These are phyloP conservation scores for Fimicolochytrium jonesii DNA, from an alignment of 192 early-diverging fungal species.

Conservation along the genomic window DNA sequence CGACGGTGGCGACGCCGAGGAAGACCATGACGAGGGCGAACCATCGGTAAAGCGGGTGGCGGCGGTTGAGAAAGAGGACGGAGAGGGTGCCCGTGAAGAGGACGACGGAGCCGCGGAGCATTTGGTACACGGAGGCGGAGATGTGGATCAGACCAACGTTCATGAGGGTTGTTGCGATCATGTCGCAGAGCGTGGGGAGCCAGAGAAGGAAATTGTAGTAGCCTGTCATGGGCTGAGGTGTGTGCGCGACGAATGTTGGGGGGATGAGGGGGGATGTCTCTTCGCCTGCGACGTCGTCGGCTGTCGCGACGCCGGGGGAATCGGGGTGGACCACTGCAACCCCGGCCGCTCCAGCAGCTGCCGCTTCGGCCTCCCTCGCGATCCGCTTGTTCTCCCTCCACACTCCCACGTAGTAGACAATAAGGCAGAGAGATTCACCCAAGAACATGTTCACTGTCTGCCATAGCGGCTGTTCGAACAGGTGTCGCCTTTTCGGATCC, in stretches of 20 bases:
- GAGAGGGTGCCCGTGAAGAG: conserved; percentile 91
- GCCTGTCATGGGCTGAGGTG: conserved; percentile 47
- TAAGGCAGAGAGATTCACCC: conserved; percentile 81
- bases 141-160: conserved; percentile 94
- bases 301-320: conserved; percentile 9
- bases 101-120: conserved; percentile 94
- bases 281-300: background rate
- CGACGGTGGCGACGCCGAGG: conserved; percentile 85
- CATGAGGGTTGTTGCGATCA: conserved; percentile 85
- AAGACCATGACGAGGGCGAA: conserved; percentile 68
- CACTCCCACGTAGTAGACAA: conserved; percentile 54
- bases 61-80: conserved; percentile 75
- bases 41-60: conserved; percentile 76
- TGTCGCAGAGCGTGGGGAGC: conserved; percentile 79
- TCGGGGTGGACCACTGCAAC: conserved; percentile 17
- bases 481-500: conserved; percentile 57
- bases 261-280: conserved; percentile 24
- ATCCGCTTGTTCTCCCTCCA: conserved; percentile 19
- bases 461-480: conserved; percentile 97
- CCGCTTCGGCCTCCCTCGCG: too few species aligned
- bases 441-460: conserved; percentile 98
- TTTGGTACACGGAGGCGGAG: conserved; percentile 88
- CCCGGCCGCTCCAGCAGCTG: background rate
- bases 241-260: background rate
- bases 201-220: conserved; percentile 55